A percentile compares a stretch with the other conserved stretches of the same genome.
These are phyloP conservation scores for Sporisorium reilianum DNA, from an alignment of 1,284 basidiomycete species.

Conservation along the genomic window DNA sequence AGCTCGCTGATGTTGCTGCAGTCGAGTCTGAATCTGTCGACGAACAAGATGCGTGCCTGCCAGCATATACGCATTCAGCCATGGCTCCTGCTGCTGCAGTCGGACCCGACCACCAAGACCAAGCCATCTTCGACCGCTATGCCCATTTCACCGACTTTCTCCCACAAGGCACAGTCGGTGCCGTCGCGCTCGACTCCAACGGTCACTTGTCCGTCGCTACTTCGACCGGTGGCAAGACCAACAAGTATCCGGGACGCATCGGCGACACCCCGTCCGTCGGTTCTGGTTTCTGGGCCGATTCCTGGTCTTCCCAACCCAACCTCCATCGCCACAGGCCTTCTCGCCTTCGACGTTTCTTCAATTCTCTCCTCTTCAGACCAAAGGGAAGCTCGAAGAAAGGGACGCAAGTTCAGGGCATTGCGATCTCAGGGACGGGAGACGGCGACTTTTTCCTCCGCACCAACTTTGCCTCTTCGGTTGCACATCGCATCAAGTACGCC, in stretches of 20 bases:
- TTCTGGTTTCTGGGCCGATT: constrained; percentile 83
- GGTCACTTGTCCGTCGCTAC: constrained; percentile 81
- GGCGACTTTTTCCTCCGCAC: constrained; percentile 85
- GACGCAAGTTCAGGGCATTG: constrained; percentile 74
- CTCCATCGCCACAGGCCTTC: neutral
- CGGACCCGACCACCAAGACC: constrained; percentile 24
- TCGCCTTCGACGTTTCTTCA: constrained; percentile 2
- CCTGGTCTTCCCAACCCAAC: constrained; percentile 73
- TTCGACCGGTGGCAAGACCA: constrained; percentile 83
- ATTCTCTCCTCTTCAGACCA: neutral
- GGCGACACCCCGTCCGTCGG: constrained; percentile 85
- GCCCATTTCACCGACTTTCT: constrained; percentile 73
- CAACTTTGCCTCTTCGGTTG: constrained; percentile 77
- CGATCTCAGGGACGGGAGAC: constrained; percentile 83
- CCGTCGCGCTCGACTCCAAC: constrained; percentile 79
- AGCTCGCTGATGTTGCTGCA: neutral
- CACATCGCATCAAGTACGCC: constrained; percentile 76
- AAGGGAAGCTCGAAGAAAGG: neutral
- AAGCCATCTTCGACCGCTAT: constrained; percentile 25
- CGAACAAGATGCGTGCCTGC: constrained; percentile 2
- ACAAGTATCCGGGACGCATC: constrained; percentile 82
- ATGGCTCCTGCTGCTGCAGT: neutral
- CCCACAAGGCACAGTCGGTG: constrained; percentile 83
- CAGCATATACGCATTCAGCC: constrained; percentile 13
- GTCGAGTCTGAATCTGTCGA: neutral